These are phyloP conservation scores for Cyamopsis tetragonoloba DNA, from an alignment of 306 rosid genomes.

Conservation along the genomic window DNA sequence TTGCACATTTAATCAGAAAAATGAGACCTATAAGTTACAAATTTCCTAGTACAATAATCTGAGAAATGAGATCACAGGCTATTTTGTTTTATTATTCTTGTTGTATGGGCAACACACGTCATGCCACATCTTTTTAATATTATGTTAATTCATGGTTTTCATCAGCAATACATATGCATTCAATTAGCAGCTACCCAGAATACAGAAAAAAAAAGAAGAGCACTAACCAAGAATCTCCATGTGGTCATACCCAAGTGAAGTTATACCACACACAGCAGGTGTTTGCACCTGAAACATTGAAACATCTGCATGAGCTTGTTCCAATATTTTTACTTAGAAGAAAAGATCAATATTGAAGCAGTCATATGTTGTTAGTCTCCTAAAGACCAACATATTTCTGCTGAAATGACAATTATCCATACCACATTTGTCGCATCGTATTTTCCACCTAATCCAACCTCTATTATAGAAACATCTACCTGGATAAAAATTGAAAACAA, in stretches of 20 bases:
- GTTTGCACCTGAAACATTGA: slow-evolving; percentile 42
- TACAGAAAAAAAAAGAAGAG: slow-evolving; percentile 23
- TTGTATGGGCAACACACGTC: slow-evolving; percentile 1
- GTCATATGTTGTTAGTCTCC: not conserved
- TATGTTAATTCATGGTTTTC: slow-evolving; percentile 6
- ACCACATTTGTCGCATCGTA: slow-evolving; percentile 98
- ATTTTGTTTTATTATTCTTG: not conserved
- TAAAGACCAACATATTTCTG: not conserved
- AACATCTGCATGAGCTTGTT: slow-evolving; percentile 9
- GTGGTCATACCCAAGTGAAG: slow-evolving; percentile 97
- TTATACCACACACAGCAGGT: slow-evolving; percentile 85
- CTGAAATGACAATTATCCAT: slow-evolving; percentile 30
- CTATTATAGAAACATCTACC: slow-evolving; percentile 94
- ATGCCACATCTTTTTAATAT: not conserved
- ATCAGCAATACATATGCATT: slow-evolving; percentile 10
- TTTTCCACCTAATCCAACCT: slow-evolving; percentile 94
- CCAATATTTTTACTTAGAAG: slow-evolving; percentile 2
- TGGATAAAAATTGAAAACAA: slow-evolving; percentile 30
- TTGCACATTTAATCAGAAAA: not conserved
- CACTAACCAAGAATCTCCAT: slow-evolving; percentile 98
- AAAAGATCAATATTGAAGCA: slow-evolving; percentile 19
- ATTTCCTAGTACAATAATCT: not conserved
- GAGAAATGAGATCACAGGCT: not conserved
- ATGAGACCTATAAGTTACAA: not conserved
- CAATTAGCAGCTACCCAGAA: slow-evolving; percentile 16